These are phyloP conservation scores for Leccinum variabile DNA, from an alignment of 1,284 basidiomycete species.

Conservation along the genomic window DNA sequence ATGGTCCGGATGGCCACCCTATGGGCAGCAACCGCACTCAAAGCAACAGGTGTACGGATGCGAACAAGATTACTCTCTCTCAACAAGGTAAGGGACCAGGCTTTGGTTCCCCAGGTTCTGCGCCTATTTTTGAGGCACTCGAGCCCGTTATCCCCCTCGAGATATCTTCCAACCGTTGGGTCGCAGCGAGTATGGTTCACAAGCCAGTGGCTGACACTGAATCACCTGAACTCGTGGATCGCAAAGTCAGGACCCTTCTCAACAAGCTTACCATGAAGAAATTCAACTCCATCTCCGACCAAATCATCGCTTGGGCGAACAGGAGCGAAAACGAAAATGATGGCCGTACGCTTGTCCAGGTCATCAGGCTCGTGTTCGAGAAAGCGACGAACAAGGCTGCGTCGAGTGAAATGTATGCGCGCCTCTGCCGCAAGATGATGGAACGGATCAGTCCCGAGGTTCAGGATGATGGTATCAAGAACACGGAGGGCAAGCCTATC, in stretches of 20 bases:
- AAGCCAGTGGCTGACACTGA: conserved; percentile 50
- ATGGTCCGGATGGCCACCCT: too few relatives aligned
- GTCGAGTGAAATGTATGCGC: conserved; percentile 97
- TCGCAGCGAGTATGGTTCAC: conserved; percentile 38
- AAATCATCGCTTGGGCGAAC: conserved; percentile 95
- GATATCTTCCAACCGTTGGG: conserved; percentile 84
- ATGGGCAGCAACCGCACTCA: too few relatives aligned
- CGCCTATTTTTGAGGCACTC: too few relatives aligned
- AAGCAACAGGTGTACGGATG: too few relatives aligned
- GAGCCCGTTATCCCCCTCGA: too few relatives aligned
- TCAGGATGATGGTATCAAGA: conserved; percentile 82
- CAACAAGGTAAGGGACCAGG: too few relatives aligned
- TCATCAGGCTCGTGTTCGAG: conserved; percentile 95
- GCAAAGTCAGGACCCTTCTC: conserved; percentile 91
- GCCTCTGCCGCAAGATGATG: conserved; percentile 92
- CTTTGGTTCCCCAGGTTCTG: too few relatives aligned
- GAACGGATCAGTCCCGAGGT: conserved; percentile 85
- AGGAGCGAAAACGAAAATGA: conserved; percentile 91
- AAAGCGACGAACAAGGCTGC: conserved; percentile 95
- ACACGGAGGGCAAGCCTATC: conserved; percentile 79
- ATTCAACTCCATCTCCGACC: conserved; percentile 92
- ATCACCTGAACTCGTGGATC: conserved; percentile 82
- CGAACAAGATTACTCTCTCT: too few relatives aligned
- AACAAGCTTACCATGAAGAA: conserved; percentile 98
- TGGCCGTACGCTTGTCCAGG: conserved; percentile 91